Conservation (phyloP, 352 stramenopile genomes). For the Pythium oligandrum region DNA sequence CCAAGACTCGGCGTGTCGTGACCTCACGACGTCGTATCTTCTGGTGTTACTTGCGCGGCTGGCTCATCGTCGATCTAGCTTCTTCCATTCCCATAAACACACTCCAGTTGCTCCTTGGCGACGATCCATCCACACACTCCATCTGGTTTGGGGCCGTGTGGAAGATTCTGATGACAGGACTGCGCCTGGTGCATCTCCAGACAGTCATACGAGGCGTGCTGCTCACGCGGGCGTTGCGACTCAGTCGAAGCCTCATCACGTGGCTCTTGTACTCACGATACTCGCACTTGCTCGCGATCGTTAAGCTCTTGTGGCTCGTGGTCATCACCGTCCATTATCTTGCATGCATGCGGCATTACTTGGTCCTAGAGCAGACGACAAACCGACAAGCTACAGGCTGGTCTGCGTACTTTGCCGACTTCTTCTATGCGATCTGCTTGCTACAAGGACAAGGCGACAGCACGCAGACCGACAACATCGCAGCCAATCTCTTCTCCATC, state of each 20-base stretch:
- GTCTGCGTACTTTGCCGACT: not conserved
- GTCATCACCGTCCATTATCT: constrained; percentile 20
- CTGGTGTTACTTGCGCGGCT: too few species aligned
- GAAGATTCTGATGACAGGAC: too few species aligned
- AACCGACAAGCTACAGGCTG: not conserved
- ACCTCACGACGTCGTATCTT: too few species aligned
- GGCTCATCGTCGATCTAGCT: too few species aligned
- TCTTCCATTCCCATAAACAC: too few species aligned
- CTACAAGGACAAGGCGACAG: constrained; percentile 45
- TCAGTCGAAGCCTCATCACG: constrained; percentile 5
- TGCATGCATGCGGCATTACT: constrained; percentile 19
- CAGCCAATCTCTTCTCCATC: constrained; percentile 35
- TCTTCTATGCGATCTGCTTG: constrained; percentile 28
- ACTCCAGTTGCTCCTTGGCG: too few species aligned
- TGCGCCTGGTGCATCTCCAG: too few species aligned
- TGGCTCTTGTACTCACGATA: constrained; percentile 34
- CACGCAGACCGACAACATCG: constrained; percentile 7
- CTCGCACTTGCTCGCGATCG: constrained; percentile 19
- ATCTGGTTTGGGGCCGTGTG: too few species aligned
- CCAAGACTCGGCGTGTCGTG: too few species aligned
- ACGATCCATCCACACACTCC: too few species aligned
- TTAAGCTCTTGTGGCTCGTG: constrained; percentile 10
- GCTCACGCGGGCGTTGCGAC: too few species aligned
- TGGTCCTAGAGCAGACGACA: not conserved
- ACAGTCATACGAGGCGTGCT: constrained; percentile 1